Conservation (phyloP, 768 basidiomycete genomes). For the Chalciporus piperatus region DNA sequence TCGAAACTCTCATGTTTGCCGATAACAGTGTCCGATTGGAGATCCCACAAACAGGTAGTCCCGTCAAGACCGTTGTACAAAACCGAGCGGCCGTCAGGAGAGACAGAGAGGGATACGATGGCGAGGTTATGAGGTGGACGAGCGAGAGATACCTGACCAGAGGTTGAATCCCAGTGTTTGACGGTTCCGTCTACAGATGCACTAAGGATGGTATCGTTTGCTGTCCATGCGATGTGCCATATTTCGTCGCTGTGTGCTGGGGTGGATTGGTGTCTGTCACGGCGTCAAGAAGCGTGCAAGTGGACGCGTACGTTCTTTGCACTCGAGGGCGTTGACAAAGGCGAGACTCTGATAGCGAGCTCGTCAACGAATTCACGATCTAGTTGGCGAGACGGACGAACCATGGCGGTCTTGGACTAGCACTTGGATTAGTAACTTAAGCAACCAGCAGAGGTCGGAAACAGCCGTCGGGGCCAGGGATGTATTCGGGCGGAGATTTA, state of each 20-base stretch:
- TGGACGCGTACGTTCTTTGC: constrained; percentile 64
- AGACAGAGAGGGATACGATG: constrained; percentile 75
- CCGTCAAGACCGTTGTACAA: constrained; percentile 86
- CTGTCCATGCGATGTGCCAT: constrained; percentile 77
- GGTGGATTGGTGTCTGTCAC: constrained; percentile 18
- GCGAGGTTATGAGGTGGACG: constrained; percentile 81
- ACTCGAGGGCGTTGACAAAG: constrained; percentile 69
- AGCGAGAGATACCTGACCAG: constrained; percentile 59
- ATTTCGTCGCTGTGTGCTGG: constrained; percentile 77
- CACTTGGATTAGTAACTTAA: too few species aligned
- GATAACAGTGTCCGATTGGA: constrained; percentile 56
- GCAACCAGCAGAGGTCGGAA: too few species aligned
- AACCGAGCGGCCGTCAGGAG: constrained; percentile 60
- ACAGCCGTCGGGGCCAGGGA: too few species aligned
- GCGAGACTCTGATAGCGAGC: constrained; percentile 55
- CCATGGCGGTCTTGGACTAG: constrained; percentile 19
- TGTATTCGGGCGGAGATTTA: too few species aligned
- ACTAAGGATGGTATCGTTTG: constrained; percentile 60
- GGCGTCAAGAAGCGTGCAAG: background rate
- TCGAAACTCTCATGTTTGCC: constrained; percentile 75
- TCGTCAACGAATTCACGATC: constrained; percentile 19
- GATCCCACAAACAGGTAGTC: constrained; percentile 71
- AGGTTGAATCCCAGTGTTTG: constrained; percentile 66
- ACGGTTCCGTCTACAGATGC: constrained; percentile 77
- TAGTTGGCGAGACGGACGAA: constrained; percentile 20